Evolutionary conservation across 208 protist genomes (phyloP).

Genomic region (Vickermania ingenoplastis): DNA sequence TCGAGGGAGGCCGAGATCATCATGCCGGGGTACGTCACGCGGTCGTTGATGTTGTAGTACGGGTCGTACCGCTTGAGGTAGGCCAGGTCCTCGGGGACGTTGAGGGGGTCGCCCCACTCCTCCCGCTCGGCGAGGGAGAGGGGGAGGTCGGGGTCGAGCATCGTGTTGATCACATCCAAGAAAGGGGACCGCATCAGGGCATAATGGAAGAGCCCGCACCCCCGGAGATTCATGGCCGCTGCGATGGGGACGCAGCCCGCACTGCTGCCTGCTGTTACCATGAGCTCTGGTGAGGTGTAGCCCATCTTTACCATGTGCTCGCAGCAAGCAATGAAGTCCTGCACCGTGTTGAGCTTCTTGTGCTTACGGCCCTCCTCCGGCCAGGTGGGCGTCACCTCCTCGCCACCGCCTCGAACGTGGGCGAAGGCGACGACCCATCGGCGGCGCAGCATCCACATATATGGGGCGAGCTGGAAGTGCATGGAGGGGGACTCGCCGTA

Average conservation of each 20-base stretch:
- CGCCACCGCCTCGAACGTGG: slow-evolving; percentile 90
- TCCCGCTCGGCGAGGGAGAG: slow-evolving; percentile 87
- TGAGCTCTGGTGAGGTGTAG: slow-evolving; percentile 76
- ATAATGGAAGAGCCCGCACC: slow-evolving; percentile 76
- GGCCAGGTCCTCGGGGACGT: slow-evolving; percentile 51
- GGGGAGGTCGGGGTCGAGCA: slow-evolving; percentile 85
- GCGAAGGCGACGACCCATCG: slow-evolving; percentile 87
- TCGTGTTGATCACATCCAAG: slow-evolving; percentile 91
- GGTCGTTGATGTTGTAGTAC: slow-evolving; percentile 88
- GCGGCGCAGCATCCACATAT: slow-evolving; percentile 88
- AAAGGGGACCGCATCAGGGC: slow-evolving; percentile 87
- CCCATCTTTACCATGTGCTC: slow-evolving; percentile 86
- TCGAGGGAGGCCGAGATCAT: slow-evolving; percentile 85
- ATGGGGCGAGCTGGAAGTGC: slow-evolving; percentile 90
- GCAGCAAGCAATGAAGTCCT: slow-evolving; percentile 90
- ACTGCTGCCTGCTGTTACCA: slow-evolving; percentile 85
- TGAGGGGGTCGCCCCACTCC: slow-evolving; percentile 92
- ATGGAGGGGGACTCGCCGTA: slow-evolving; percentile 87
- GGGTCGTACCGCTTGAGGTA: slow-evolving; percentile 72
- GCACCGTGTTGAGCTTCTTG: slow-evolving; percentile 84
- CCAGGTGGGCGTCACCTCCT: slow-evolving; percentile 62
- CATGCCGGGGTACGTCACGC: slow-evolving; percentile 85
- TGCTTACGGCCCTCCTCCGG: slow-evolving; percentile 62
- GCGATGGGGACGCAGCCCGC: slow-evolving; percentile 93
- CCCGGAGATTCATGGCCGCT: slow-evolving; percentile 87